Conservation (phyloP, 805 yeast species). For the Nakazawaea wyomingensis region DNA sequence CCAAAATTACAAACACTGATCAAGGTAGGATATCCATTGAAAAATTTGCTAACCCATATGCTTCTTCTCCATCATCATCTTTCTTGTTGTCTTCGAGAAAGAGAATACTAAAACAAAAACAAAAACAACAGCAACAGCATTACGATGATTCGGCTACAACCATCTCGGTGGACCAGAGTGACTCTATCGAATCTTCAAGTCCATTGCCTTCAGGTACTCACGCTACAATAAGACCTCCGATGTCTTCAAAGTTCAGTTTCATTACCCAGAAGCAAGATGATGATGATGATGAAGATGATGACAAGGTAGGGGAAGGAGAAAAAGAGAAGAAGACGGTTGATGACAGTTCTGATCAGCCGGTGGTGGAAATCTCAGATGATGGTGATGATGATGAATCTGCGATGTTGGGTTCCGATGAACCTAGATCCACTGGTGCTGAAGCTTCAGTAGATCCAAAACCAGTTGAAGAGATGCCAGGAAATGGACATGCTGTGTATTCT, state of each 20-base stretch:
- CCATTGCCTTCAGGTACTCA: not conserved
- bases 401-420: no score
- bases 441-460: no score
- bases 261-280: not conserved
- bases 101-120: conserved; percentile 6
- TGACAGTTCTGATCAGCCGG: no score
- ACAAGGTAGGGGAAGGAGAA: not conserved
- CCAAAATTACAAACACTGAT: not conserved
- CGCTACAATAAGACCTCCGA: not conserved
- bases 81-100: conserved; percentile 7
- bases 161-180: not conserved
- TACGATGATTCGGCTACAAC: not conserved
- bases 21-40: not conserved
- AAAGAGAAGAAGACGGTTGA: no score
- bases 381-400: no score
- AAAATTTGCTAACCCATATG: conserved; percentile 10
- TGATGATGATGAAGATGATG: not conserved
- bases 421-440: no score
- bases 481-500: not conserved
- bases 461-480: conserved; percentile 1
- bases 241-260: conserved; percentile 1
- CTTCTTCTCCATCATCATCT: conserved; percentile 10
- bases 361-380: no score
- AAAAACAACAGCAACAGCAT: not conserved
- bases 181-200: not conserved